Base-by-base conservation (phyloP, 2,329 filamentous ascomycete species). In the Aspergillus neotritici region DNA sequence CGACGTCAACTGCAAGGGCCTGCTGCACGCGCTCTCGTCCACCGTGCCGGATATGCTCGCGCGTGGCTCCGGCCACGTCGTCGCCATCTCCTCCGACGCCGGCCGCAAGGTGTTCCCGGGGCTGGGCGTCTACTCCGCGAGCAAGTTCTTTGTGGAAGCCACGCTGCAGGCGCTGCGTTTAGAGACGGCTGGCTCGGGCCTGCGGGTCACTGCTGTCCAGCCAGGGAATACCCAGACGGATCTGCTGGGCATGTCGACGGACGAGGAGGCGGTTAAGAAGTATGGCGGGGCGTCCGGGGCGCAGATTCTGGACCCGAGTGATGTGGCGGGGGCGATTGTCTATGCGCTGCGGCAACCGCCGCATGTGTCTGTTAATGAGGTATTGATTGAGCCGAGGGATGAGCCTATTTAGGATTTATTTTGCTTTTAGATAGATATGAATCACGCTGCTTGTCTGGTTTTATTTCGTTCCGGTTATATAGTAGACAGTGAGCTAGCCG, bases 141-240 rank as follows among this genome's bases (percentile, higher is more conserved):
- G 79, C 65, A 91, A 91, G 63, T 88, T 90, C 75, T 91, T 91
- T 60, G 84, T 91, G 42, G 86, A 91, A 63, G 86, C 84, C 1
- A 86, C 85, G 0, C 73, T 91, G n/a, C 86, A 90, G 64, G 74
- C 74, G 28, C 66, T 91, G 52, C 79, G 86, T 7, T 67, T 90
- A 6, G 86, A 91, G 72, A 90, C 85, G 0, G 86, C 83, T 0
- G 84, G 84, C 0, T 78, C 77, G 0, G 86, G 86, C 0, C 66
- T 91, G 37, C 74, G 85, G 2, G 84, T 91, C 32, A 89, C 86
- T 0, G 74, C 77, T 30, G 75, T 91, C 3, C 86, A 91, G 69
- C 86, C 86, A 0, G 86, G 86, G 1, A 90, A 91, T 60, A 83
- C 82, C 2, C 77, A 77, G 4, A 90, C 86, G 1, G 84, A 86